Evolutionary conservation across 2,329 filamentous ascomycete species (phyloP).

Genomic region (Alternaria postmessia): DNA sequence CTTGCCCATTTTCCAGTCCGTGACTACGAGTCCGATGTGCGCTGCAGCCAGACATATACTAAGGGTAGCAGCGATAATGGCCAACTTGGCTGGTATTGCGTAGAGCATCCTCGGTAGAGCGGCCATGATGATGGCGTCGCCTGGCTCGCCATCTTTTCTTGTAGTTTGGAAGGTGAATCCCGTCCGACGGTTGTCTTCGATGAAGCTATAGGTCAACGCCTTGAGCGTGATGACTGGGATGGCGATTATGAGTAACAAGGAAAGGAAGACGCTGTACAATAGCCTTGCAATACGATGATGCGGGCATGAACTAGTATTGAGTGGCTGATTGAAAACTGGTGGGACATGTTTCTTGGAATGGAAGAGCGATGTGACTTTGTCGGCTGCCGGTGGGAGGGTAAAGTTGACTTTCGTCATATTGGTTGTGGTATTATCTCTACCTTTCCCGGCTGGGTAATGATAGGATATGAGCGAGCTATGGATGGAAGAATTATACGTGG

Average conservation of each 20-base stretch:
- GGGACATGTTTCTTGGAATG: constrained; percentile 17
- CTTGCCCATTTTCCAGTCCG: constrained; percentile 39
- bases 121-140: constrained; percentile 32
- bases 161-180: constrained; percentile 40
- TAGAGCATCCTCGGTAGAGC: constrained; percentile 40
- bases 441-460: neutral
- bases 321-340: constrained; percentile 17
- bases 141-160: constrained; percentile 17
- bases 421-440: neutral
- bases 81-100: constrained; percentile 38
- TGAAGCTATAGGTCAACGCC: constrained; percentile 42
- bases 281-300: constrained; percentile 32
- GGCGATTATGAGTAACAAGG: constrained; percentile 28
- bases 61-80: constrained; percentile 35
- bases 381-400: constrained; percentile 14
- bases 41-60: constrained; percentile 30
- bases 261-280: constrained; percentile 29
- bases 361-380: constrained; percentile 24
- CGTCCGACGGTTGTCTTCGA: constrained; percentile 42
- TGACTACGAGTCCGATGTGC: constrained; percentile 33
- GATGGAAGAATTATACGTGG: neutral
- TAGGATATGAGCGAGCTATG: neutral
- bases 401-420: constrained; percentile 24
- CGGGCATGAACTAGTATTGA: constrained; percentile 20
- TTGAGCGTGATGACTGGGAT: constrained; percentile 38